Percentiles rank a stretch among this genome's conserved stretches.
phyloP scores from a whole-genome alignment of 2,329 filamentous ascomycete species.

The Ophiocordyceps robertsii region DNA sequence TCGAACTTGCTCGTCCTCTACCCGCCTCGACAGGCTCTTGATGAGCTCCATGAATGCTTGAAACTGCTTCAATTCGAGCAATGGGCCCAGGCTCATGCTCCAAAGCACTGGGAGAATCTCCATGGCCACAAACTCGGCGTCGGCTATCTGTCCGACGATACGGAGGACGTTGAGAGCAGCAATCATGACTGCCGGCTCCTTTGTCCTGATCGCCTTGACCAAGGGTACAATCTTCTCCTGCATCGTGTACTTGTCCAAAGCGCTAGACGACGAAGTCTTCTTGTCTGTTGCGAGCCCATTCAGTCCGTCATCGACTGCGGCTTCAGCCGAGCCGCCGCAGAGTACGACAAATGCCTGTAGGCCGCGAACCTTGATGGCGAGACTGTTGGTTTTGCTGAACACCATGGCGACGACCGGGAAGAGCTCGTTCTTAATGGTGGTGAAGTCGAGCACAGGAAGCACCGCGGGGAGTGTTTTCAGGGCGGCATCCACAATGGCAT shows the following conservation, averaged over 20 bases:
- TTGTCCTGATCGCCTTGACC: conserved; percentile 88
- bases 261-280: conserved; percentile 57
- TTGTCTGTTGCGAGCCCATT: conserved; percentile 53
- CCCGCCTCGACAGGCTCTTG: conserved; percentile 60
- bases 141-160: conserved; percentile 69
- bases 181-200: conserved; percentile 96
- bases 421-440: conserved; percentile 90
- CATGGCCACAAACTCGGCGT: conserved; percentile 83
- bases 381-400: conserved; percentile 83
- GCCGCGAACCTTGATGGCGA: conserved; percentile 88
- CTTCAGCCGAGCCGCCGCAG: conserved; percentile 59
- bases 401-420: conserved; percentile 86
- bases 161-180: conserved; percentile 74
- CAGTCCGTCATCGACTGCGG: conserved; percentile 43
- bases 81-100: conserved; percentile 79
- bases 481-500: conserved; percentile 76
- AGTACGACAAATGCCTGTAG: conserved; percentile 82
- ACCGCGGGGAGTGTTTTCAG: conserved; percentile 66
- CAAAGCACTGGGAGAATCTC: conserved; percentile 84
- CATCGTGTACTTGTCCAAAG: conserved; percentile 94
- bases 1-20: conserved; percentile 78
- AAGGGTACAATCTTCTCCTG: conserved; percentile 94
- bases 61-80: conserved; percentile 81
- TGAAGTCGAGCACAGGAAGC: conserved; percentile 86
- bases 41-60: conserved; percentile 83